Conservation (phyloP, 2,329 filamentous ascomycete genomes). For the Purpureocillium lavendulum region DNA sequence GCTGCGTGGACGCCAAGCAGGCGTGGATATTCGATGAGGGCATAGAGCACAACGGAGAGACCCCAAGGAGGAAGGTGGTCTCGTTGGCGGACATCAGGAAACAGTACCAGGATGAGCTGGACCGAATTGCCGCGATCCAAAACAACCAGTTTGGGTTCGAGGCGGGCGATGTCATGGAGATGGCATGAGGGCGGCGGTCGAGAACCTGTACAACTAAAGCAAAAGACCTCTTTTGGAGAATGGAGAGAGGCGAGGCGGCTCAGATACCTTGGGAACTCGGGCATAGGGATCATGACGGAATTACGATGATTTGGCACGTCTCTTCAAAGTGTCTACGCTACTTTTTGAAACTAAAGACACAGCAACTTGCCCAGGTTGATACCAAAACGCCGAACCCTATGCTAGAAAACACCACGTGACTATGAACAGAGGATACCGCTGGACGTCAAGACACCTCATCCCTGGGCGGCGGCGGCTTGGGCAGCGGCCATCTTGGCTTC, state of each 20-base stretch:
- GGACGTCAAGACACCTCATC: not conserved
- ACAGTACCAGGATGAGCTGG: conserved; percentile 84
- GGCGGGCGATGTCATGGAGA: conserved; percentile 45
- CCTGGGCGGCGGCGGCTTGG: conserved; percentile 9
- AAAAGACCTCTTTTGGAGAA: not conserved
- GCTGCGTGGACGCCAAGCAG: conserved; percentile 69
- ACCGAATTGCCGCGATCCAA: conserved; percentile 79
- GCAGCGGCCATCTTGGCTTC: conserved; percentile 37
- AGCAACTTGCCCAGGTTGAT: not conserved
- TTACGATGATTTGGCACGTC: too few species aligned
- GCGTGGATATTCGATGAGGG: conserved; percentile 63
- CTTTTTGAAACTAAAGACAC: conserved; percentile 1
- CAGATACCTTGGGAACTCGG: conserved; percentile 20
- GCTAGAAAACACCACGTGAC: conserved; percentile 21
- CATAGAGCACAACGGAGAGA: conserved; percentile 13
- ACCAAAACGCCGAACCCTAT: conserved; percentile 30
- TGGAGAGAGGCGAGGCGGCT: conserved; percentile 6
- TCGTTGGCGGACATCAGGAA: conserved; percentile 80
- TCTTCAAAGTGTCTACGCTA: conserved; percentile 8
- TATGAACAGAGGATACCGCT: conserved; percentile 5
- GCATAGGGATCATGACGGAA: conserved; percentile 11
- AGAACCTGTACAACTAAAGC: not conserved
- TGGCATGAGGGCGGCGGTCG: conserved; percentile 23
- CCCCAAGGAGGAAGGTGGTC: conserved; percentile 62
- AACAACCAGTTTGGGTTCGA: conserved; percentile 80